Evolutionary conservation across 768 basidiomycete genomes (phyloP).

Genomic region (Termitomyces titanicus): DNA sequence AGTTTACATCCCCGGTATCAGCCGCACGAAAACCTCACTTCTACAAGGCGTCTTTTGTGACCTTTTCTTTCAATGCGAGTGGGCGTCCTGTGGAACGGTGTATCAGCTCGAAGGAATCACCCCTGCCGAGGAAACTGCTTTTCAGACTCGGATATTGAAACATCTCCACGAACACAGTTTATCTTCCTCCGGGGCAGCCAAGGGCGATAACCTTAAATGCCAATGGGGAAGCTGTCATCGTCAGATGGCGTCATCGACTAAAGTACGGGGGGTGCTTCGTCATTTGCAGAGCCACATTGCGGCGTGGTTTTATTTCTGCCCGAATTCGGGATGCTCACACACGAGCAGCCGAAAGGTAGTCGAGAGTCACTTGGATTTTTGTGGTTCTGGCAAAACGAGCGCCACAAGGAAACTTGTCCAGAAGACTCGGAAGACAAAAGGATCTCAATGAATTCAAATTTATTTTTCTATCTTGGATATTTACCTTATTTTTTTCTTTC

Average conservation of each 20-base stretch:
- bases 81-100: neutral
- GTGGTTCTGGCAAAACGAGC: neutral
- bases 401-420: neutral
- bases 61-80: neutral
- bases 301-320: conserved; percentile 2
- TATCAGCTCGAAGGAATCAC: neutral
- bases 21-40: neutral
- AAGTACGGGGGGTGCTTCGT: conserved; percentile 1
- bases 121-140: neutral
- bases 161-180: neutral
- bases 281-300: conserved; percentile 2
- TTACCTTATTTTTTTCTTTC: neutral
- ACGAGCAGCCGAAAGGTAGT: conserved; percentile 1
- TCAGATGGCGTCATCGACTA: neutral
- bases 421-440: neutral
- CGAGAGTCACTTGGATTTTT: neutral
- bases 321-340: neutral
- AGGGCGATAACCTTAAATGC: neutral
- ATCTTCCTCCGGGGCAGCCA: neutral
- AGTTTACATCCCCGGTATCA: neutral
- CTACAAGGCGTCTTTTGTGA: neutral
- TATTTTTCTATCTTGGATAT: neutral
- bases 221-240: conserved; percentile 1
- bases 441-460: neutral
- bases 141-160: neutral